Base-by-base conservation (phyloP, 2,329 filamentous ascomycete species). In the Daldinia sp. region DNA sequence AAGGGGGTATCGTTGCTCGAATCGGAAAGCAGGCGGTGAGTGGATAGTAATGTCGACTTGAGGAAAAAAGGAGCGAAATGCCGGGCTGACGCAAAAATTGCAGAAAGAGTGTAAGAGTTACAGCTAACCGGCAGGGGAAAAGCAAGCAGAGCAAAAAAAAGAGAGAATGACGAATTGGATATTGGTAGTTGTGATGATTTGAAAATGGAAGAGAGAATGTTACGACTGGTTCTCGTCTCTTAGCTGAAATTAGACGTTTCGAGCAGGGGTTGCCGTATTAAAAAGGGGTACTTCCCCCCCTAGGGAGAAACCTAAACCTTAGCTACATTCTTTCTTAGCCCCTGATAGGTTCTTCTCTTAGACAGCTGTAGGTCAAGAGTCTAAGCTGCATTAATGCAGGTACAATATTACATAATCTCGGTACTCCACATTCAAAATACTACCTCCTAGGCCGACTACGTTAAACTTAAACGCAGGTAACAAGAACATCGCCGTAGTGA, bases 241-340 rank as follows among this genome's bases (percentile, higher is more conserved):
- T 50, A 23, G 57, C 55, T 67, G 69, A 71, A 71, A 71, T 71
- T 71, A 67, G 57, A 60, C 46, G 63, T 67, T 67, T 69, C 67
- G 69, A 46, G 59, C 69, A 71, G 63, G 69, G 69, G 55, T 63
- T 28, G 51, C 41, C 37, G 33, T 15, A 56, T 42, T 56, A 30
- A 54, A 42, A 56, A 37, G 37, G 53, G 53, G 35, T 51, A 10
- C 44, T 48, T 12, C 18, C 39, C 2, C 37, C n/a, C 18, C 20
- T 2, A 23, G 20, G 20, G 20, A 23, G 20, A 23, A 23, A 23
- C 20, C 20, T 23, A 23, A 23, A 23, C 20, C 20, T 23, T 23
- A 23, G 20, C 2, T 9, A 2, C 33, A 35, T 35, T 35, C 33
- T 35, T 35, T 35, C 7, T 35, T 35, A 35, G 33, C 33, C 33